These are phyloP conservation scores for Hygrocybe punicea DNA, from an alignment of 768 basidiomycete species.

Conservation along the genomic window DNA sequence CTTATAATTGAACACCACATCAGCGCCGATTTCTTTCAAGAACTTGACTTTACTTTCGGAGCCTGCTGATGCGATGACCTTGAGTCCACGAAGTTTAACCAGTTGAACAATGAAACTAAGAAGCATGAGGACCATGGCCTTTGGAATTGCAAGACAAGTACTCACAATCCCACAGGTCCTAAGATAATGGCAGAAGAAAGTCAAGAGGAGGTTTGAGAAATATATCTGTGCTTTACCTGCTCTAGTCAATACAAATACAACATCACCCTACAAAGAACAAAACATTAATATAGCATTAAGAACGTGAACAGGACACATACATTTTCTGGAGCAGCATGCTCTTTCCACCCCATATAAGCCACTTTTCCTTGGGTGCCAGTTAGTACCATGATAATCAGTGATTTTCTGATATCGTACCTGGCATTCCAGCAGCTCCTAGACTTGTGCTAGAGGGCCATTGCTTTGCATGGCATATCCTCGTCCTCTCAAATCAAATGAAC, in stretches of 20 bases:
- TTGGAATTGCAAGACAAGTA: not conserved
- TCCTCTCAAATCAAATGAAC: too few species aligned
- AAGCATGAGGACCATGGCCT: not conserved
- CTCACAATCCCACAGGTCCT: slow-evolving; percentile 31
- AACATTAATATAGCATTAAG: not conserved
- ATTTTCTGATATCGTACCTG: slow-evolving; percentile 10
- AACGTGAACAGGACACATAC: slow-evolving; percentile 18
- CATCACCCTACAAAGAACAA: slow-evolving; percentile 21
- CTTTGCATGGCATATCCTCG: too few species aligned
- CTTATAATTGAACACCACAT: slow-evolving; percentile 65
- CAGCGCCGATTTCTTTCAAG: slow-evolving; percentile 49
- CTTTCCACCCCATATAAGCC: slow-evolving; percentile 31
- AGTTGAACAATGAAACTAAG: slow-evolving; percentile 35
- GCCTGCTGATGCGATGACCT: slow-evolving; percentile 62
- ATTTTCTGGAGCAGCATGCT: slow-evolving; percentile 28
- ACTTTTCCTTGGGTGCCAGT: slow-evolving; percentile 24
- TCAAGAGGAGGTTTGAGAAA: not conserved
- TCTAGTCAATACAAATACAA: slow-evolving; percentile 27
- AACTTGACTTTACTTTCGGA: slow-evolving; percentile 58
- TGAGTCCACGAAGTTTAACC: slow-evolving; percentile 40
- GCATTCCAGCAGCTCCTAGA: slow-evolving; percentile 40
- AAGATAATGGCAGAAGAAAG: too few species aligned
- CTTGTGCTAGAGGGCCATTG: too few species aligned
- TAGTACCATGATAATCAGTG: slow-evolving; percentile 6
- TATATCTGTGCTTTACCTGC: slow-evolving; percentile 17